Evolutionary conservation across 2,329 filamentous ascomycete species (phyloP).

Genomic region (Aspergillus sp.): DNA sequence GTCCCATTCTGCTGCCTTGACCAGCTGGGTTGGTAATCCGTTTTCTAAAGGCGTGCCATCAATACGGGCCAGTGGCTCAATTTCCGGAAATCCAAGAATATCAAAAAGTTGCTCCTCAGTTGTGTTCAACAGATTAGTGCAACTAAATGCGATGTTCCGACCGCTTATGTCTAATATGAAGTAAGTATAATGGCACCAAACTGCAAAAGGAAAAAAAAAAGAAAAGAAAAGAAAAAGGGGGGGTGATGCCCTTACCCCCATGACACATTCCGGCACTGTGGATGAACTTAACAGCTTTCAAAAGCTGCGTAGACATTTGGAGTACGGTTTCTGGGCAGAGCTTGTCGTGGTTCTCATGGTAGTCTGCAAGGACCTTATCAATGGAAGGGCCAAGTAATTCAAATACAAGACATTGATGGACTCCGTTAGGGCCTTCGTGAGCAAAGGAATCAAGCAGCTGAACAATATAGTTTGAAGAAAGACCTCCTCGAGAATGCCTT

Average conservation of each 20-base stretch:
- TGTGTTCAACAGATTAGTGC: slow-evolving; percentile 5
- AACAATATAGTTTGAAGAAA: too few species aligned
- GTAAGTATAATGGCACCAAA: slow-evolving; percentile 5
- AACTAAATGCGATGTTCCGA: slow-evolving; percentile 20
- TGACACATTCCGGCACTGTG: slow-evolving; percentile 21
- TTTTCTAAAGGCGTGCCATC: slow-evolving; percentile 20
- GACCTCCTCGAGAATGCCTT: slow-evolving; percentile 4
- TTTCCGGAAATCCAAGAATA: slow-evolving; percentile 11
- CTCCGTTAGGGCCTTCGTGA: slow-evolving; percentile 27
- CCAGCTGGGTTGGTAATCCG: too few species aligned
- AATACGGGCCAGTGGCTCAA: slow-evolving; percentile 10
- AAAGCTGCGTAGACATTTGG: slow-evolving; percentile 21
- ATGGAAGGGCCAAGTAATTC: slow-evolving; percentile 25
- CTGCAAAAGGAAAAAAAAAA: background rate
- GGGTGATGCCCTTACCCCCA: too few species aligned
- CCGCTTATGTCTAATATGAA: slow-evolving; percentile 18
- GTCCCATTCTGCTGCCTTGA: too few species aligned
- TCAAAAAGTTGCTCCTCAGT: slow-evolving; percentile 14
- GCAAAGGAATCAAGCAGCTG: slow-evolving; percentile 22
- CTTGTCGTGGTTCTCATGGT: slow-evolving; percentile 9
- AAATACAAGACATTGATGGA: slow-evolving; percentile 27
- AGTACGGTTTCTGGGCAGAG: slow-evolving; percentile 17
- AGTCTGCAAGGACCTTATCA: slow-evolving; percentile 16
- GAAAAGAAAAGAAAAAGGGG: too few species aligned
- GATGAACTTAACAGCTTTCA: slow-evolving; percentile 20